Evolutionary conservation across 805 yeast species (phyloP).

Genomic region (Candida silvatica): DNA sequence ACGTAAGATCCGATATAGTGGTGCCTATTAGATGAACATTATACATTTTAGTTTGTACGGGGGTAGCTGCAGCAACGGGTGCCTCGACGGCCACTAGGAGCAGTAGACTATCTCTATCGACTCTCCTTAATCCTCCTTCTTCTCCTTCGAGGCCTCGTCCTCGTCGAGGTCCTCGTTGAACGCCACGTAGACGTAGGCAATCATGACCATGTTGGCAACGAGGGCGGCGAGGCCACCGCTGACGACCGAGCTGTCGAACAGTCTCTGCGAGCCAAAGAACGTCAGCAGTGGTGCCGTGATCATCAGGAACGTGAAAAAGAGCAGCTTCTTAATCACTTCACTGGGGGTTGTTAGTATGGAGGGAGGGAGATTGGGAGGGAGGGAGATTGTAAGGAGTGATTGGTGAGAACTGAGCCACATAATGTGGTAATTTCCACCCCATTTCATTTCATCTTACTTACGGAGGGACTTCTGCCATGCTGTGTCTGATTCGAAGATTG

Average conservation of each 20-base stretch:
- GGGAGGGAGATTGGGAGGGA: too few species aligned
- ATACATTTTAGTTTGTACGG: too few species aligned
- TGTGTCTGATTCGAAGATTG: too few species aligned
- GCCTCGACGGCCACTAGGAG: not conserved
- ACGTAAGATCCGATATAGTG: too few species aligned
- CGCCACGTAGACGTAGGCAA: slow-evolving; percentile 67
- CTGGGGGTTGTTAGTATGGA: slow-evolving; percentile 24
- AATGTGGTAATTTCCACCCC: too few species aligned
- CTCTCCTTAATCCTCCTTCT: slow-evolving; percentile 7
- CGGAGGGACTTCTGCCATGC: slow-evolving; percentile 31
- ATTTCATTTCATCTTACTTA: too few species aligned
- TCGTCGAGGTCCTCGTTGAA: slow-evolving; percentile 51
- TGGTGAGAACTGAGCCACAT: too few species aligned
- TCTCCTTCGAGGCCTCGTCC: slow-evolving; percentile 30
- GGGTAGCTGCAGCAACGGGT: too few species aligned
- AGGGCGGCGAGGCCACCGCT: slow-evolving; percentile 80
- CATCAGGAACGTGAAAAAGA: slow-evolving; percentile 73
- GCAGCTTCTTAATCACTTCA: slow-evolving; percentile 56
- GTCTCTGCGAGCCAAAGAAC: slow-evolving; percentile 36
- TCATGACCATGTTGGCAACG: slow-evolving; percentile 64
- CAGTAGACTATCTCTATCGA: not conserved
- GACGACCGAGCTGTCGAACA: slow-evolving; percentile 43
- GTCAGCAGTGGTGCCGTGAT: slow-evolving; percentile 55
- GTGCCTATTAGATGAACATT: too few species aligned
- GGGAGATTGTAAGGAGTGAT: too few species aligned